Evolutionary conservation across 2,329 filamentous ascomycete species (phyloP).

Genomic region (Grosmannia penicillata): DNA sequence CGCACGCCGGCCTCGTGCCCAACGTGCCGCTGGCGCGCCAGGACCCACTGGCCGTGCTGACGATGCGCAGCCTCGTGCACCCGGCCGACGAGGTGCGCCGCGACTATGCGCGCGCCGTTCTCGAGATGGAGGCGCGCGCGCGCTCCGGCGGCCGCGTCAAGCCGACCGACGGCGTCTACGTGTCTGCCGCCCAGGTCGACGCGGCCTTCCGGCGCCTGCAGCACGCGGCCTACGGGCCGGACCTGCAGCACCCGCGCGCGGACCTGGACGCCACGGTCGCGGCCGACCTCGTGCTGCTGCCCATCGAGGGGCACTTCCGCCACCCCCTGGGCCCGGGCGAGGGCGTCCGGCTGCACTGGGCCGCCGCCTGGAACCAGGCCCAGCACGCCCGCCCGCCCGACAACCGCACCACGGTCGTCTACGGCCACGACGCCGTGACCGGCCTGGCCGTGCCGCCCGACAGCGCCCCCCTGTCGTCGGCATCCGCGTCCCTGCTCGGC

Average conservation of each 20-base stretch:
- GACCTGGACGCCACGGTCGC: constrained; percentile 2
- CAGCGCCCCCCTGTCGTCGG: background rate
- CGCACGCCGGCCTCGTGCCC: constrained; percentile 76
- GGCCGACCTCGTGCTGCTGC: constrained; percentile 14
- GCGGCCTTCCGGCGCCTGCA: constrained; percentile 9
- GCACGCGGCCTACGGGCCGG: constrained; percentile 6
- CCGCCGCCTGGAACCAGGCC: constrained; percentile 42
- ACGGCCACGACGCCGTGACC: constrained; percentile 69
- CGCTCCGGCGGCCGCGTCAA: constrained; percentile 8
- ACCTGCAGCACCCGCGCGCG: constrained; percentile 6
- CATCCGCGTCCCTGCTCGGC: background rate
- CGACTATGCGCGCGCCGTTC: constrained; percentile 16
- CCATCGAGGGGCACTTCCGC: constrained; percentile 22
- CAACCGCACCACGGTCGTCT: constrained; percentile 54
- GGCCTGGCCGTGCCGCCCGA: constrained; percentile 37
- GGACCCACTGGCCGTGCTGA: constrained; percentile 74
- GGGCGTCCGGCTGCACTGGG: constrained; percentile 40
- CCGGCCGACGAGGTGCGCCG: constrained; percentile 37
- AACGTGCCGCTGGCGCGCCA: constrained; percentile 54
- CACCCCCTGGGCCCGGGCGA: constrained; percentile 14
- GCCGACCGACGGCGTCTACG: constrained; percentile 4
- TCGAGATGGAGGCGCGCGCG: constrained; percentile 19
- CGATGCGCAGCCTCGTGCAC: constrained; percentile 67
- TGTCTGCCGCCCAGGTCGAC: constrained; percentile 10
- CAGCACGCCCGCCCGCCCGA: constrained; percentile 21